Evolutionary conservation across 2,329 filamentous ascomycete species (phyloP).

Genomic region (Colletotrichum simmondsii): DNA sequence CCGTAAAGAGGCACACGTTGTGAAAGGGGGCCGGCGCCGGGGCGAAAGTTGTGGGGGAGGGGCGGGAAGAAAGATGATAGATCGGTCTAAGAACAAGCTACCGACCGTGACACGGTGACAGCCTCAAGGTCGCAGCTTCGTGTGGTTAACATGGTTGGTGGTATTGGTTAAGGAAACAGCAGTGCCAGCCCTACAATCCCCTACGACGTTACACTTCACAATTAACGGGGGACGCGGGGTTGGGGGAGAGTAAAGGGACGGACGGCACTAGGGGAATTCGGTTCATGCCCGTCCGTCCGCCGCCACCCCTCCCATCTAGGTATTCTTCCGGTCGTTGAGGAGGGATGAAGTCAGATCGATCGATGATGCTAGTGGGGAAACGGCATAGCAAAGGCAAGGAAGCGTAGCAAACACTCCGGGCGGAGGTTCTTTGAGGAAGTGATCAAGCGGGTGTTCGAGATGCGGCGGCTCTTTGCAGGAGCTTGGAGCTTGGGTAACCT

Average conservation of each 20-base stretch:
- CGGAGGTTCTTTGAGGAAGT: background rate
- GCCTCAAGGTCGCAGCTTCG: background rate
- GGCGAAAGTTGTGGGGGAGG: background rate
- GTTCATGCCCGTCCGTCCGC: background rate
- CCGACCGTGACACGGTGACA: background rate
- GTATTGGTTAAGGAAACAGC: constrained; percentile 13
- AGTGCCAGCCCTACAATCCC: background rate
- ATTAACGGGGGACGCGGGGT: background rate
- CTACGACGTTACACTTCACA: background rate
- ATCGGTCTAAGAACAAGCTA: background rate
- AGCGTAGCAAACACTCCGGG: background rate
- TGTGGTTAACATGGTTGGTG: constrained; percentile 12
- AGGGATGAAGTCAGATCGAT: constrained; percentile 11
- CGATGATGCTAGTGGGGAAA: background rate
- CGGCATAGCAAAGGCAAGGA: background rate
- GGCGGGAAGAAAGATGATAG: background rate
- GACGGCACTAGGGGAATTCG: background rate
- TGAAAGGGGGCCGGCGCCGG: background rate
- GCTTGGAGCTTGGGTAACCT: background rate
- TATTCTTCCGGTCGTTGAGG: constrained; percentile 11
- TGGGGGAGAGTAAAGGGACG: background rate
- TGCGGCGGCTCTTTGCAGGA: background rate
- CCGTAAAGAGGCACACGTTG: background rate
- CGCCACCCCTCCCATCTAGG: background rate
- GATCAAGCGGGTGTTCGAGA: background rate